A percentile compares a stretch with the other conserved stretches of the same genome.
Evolutionary conservation across 169 alveolate genomes (phyloP).

Genomic region (Plasmodium relictum): DNA sequence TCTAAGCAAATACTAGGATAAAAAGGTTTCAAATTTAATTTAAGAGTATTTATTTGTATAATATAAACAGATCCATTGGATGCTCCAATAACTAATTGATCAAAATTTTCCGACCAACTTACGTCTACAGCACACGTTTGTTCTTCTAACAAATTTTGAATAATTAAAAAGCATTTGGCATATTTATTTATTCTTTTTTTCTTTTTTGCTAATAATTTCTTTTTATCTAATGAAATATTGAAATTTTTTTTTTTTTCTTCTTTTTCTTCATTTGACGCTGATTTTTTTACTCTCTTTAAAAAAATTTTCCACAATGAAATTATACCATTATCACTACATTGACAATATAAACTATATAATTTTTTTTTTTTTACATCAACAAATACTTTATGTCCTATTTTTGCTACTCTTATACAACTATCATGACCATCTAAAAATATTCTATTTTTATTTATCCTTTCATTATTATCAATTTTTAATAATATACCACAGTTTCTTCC

Average conservation of each 20-base stretch:
- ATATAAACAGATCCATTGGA: slow-evolving; percentile 73
- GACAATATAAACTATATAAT: slow-evolving; percentile 71
- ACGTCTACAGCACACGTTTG: slow-evolving; percentile 71
- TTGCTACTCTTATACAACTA: slow-evolving; percentile 64
- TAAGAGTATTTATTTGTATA: slow-evolving; percentile 20
- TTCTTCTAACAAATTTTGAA: slow-evolving; percentile 61
- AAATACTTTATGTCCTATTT: slow-evolving; percentile 47
- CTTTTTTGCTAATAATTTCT: slow-evolving; percentile 5
- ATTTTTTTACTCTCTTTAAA: slow-evolving; percentile 22
- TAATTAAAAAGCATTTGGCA: slow-evolving; percentile 65
- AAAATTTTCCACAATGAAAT: slow-evolving; percentile 60
- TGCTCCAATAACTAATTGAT: slow-evolving; percentile 66
- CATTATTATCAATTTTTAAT: slow-evolving; percentile 13
- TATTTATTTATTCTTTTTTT: slow-evolving; percentile 53
- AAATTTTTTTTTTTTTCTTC: not conserved
- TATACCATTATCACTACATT: slow-evolving; percentile 72
- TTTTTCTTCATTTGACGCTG: not conserved
- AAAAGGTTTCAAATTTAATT: slow-evolving; percentile 40
- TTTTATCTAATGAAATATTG: not conserved
- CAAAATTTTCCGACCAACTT: slow-evolving; percentile 52
- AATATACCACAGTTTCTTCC: slow-evolving; percentile 68
- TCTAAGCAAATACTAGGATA: slow-evolving; percentile 22
- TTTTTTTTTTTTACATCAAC: slow-evolving; percentile 34
- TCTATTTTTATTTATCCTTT: slow-evolving; percentile 22
- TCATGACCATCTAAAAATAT: slow-evolving; percentile 68